Evolutionary conservation across 2,329 filamentous ascomycete species (phyloP), one percentile per base, ranked within the genome.

Genomic region (Fusarium nodosum): DNA sequence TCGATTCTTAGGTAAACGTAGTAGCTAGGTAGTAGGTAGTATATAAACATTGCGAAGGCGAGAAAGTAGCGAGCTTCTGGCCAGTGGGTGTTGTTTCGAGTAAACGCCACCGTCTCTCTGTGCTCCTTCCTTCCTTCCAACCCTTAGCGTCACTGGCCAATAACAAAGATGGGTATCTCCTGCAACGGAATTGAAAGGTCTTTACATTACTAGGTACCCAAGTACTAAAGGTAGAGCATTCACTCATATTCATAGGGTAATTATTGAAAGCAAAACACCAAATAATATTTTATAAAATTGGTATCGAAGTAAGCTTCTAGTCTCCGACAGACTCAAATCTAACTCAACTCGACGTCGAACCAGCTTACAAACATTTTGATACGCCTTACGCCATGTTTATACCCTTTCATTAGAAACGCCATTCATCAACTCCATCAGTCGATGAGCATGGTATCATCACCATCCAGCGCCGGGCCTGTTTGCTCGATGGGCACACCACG

Each of bases 401-500:
- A 62, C 65, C 71, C 44, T 56, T 62, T 73, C 71, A 73, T 75
- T 75, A 74, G 51, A 56, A 69, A 68, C 48, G 45, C 36, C 33
- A 56, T 64, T 64, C 45, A 42, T 59, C 31, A 26, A n/a, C 28
- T 58, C 73, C 56, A 79, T 67, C 71, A 82, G 67, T 88, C 90
- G 74, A 94, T 86, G 76, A 94, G 84, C 93, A 97, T 97, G 18
- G 94, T 97, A 82, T 98, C 95, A 78, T 98, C 93, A 12, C 92
- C 94, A 72, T 93, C 89, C 72, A 87, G 82, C 26, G 77, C 82
- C 69, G 80, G 82, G 71, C 75, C 86, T 76, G 81, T 83, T 70
- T 80, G 87, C 78, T 93, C 90, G 24, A 90, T 77, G 1, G 79
- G 78, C 8, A 95, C 88, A 38, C 95, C 95, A 67, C 96, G 87